Conservation (phyloP, 2,329 filamentous ascomycete genomes). For the Aspergillus transmontanensis region DNA sequence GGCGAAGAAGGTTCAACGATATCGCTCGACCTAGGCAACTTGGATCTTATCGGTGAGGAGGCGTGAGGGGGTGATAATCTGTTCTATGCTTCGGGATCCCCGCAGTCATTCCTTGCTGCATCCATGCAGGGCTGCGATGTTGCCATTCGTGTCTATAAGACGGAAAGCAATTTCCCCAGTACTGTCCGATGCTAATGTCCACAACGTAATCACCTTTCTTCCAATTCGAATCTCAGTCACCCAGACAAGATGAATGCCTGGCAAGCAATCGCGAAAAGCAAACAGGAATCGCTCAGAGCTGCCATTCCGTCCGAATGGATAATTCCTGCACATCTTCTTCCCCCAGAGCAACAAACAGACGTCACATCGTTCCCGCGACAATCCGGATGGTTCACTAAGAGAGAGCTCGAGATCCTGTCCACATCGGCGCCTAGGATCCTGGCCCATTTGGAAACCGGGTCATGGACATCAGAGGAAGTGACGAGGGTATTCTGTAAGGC, state of each 20-base stretch:
- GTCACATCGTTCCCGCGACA: constrained; percentile 57
- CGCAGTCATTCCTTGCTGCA: background rate
- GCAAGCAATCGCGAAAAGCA: constrained; percentile 48
- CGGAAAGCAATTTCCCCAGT: background rate
- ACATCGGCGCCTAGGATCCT: constrained; percentile 37
- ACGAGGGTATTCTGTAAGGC: constrained; percentile 58
- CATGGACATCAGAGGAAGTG: constrained; percentile 56
- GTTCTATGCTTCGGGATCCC: background rate
- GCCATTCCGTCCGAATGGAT: constrained; percentile 63
- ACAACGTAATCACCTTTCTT: background rate
- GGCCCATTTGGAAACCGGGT: constrained; percentile 33
- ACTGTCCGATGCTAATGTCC: background rate
- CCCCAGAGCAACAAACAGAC: constrained; percentile 56
- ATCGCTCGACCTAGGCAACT: background rate
- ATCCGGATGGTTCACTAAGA: constrained; percentile 61
- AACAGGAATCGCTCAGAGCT: constrained; percentile 45
- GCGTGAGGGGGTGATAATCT: background rate
- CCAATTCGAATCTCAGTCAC: background rate
- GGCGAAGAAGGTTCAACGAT: background rate
- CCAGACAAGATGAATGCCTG: constrained; percentile 29
- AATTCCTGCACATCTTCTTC: constrained; percentile 57
- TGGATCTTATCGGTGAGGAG: background rate
- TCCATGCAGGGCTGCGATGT: background rate
- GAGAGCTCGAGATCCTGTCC: constrained; percentile 56
- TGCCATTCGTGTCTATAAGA: background rate